Conservation (phyloP, 2,329 filamentous ascomycete species). For the Diaporthe ampelina region DNA sequence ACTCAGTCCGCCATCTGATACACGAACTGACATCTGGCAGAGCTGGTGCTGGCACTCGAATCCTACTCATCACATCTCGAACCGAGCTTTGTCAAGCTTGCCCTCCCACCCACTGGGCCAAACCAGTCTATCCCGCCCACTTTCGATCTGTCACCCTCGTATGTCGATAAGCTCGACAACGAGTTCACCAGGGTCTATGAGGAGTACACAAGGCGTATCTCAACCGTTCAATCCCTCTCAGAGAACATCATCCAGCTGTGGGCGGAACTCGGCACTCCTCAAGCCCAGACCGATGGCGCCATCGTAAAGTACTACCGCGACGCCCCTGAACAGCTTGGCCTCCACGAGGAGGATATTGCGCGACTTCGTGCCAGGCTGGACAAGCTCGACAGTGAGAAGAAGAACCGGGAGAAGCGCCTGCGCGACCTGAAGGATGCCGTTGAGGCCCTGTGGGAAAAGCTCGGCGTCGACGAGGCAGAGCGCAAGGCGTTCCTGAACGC, state of each 20-base stretch:
- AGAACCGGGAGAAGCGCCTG: slow-evolving; percentile 79
- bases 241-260: slow-evolving; percentile 94
- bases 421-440: slow-evolving; percentile 80
- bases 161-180: slow-evolving; percentile 86
- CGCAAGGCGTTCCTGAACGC: slow-evolving; percentile 86
- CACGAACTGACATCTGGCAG: slow-evolving; percentile 60
- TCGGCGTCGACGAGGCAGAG: slow-evolving; percentile 86
- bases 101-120: slow-evolving; percentile 84
- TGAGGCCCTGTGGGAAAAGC: slow-evolving; percentile 89
- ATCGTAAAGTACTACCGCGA: slow-evolving; percentile 94
- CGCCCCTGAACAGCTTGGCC: slow-evolving; percentile 90
- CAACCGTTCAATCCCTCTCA: slow-evolving; percentile 78
- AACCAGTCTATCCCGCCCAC: slow-evolving; percentile 82
- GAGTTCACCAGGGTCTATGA: slow-evolving; percentile 97
- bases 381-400: slow-evolving; percentile 90
- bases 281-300: slow-evolving; percentile 88
- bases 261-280: slow-evolving; percentile 94
- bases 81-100: slow-evolving; percentile 85
- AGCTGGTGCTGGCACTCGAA: slow-evolving; percentile 92
- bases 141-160: slow-evolving; percentile 93
- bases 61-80: slow-evolving; percentile 98
- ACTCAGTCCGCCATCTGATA: slow-evolving; percentile 31
- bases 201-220: slow-evolving; percentile 89
- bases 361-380: slow-evolving; percentile 82
- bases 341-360: slow-evolving; percentile 88